A percentile compares a stretch with the other conserved stretches of the same genome.
These are phyloP conservation scores for Chlorokybus atmophyticus DNA, from an alignment of 139 green algal genomes.

Conservation along the genomic window DNA sequence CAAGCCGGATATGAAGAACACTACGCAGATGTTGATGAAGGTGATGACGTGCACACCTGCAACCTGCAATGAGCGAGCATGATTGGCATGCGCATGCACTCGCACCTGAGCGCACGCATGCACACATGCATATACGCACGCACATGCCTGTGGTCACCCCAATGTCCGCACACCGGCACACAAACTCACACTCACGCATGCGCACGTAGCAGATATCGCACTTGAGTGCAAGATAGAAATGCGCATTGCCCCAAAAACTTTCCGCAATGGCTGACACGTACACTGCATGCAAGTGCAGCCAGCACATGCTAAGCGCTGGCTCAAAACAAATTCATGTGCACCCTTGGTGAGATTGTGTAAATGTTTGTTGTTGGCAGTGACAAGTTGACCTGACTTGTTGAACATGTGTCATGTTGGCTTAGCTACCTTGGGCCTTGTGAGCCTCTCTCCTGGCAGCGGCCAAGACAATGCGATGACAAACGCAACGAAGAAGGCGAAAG, in stretches of 20 bases:
- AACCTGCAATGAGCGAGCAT: neutral
- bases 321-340: neutral
- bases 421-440: slow-evolving; percentile 1
- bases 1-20: slow-evolving; percentile 25
- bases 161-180: neutral
- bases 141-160: neutral
- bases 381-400: neutral
- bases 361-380: neutral
- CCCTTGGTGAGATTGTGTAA: neutral
- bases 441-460: slow-evolving; percentile 6
- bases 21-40: slow-evolving; percentile 1
- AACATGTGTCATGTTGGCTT: too few species aligned
- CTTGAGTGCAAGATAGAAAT: neutral
- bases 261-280: neutral
- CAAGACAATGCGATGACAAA: slow-evolving; percentile 12
- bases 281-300: neutral
- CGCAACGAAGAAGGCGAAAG: slow-evolving; percentile 10
- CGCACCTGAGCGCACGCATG: neutral
- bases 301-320: neutral
- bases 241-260: neutral
- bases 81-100: neutral
- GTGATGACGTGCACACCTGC: slow-evolving; percentile 1
- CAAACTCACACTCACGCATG: neutral
- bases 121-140: neutral
- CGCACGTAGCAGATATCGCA: neutral